Evolutionary conservation across 352 stramenopile species (phyloP), one percentile per base, ranked within the genome.

Genomic region (Phytophthora cactorum): DNA sequence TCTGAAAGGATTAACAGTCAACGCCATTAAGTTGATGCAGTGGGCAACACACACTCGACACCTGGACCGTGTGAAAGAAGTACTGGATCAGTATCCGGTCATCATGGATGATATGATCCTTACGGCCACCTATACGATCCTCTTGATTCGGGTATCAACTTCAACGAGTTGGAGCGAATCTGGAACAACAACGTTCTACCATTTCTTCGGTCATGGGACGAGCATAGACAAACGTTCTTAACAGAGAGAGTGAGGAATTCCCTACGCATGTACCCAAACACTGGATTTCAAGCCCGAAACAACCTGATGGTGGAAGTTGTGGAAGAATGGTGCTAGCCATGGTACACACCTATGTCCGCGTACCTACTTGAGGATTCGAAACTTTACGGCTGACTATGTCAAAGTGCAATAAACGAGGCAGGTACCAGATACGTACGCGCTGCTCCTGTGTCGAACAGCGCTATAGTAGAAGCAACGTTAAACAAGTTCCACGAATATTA

Each of bases 91-190:
- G 14, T 54, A 62, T n/a, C 55, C 55, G 10, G 55, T 53, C 17
- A 45, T 62, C 17, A 46, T 62, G 43, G 43, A 62, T 15, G 43
- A 62, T 28, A 62, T 62, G 17, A 22, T 53, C 7, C 15, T 53
- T 34, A 38, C 2, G 44, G 15, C 7, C 44, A 51, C 6, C 6
- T 51, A 6, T 54, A 54, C 28, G 49, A 54, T 15, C 28, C 29
- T 4, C 49, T 54, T 5, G 31, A 43, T n/a, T 54, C 49, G 15
- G 17, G 17, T 22, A 22, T 22, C 17, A 22, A 22, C 17, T 22
- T 4, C 5, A 27, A 47, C 2, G 41, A 47, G 41, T 29, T 47
- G 41, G 28, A 25, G 17, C 41, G 41, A 28, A 11, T 47, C 2
- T 47, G n/a, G 41, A 12, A 47, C 28, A 22, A 8, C 5, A 47